These are phyloP conservation scores for Auxenochlorella pyrenoidosa DNA, from an alignment of 139 green algal species.

Conservation along the genomic window DNA sequence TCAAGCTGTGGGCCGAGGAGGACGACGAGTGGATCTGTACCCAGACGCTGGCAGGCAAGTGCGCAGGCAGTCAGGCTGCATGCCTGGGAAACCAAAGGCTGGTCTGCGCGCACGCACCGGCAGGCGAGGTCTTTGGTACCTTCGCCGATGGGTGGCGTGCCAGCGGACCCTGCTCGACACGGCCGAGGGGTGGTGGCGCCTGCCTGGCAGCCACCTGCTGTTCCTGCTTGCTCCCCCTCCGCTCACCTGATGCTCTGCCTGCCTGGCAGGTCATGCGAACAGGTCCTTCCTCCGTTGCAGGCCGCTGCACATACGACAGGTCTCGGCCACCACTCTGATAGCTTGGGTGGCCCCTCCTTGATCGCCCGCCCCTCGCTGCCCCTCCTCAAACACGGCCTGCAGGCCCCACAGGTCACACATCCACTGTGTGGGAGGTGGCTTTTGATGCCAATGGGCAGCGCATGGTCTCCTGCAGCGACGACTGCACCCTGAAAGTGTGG, in stretches of 20 bases:
- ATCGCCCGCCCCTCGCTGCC: background rate
- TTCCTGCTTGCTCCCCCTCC: too few relatives aligned
- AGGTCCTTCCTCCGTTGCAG: too few relatives aligned
- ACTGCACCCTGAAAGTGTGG: constrained; percentile 84
- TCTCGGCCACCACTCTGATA: too few relatives aligned
- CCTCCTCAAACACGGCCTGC: background rate
- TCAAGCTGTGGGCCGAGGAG: constrained; percentile 88
- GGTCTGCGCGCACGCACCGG: background rate
- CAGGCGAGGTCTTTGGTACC: too few relatives aligned
- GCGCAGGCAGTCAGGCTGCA: background rate
- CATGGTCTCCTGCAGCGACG: constrained; percentile 90
- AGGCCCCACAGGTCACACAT: constrained; percentile 72
- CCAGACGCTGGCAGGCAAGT: constrained; percentile 79
- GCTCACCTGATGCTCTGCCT: too few relatives aligned
- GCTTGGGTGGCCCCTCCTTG: background rate
- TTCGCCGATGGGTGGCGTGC: too few relatives aligned
- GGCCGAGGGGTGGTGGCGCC: too few relatives aligned
- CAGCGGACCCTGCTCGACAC: too few relatives aligned
- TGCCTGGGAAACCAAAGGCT: too few relatives aligned
- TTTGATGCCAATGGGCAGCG: constrained; percentile 72
- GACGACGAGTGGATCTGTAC: constrained; percentile 90
- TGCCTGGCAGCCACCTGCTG: too few relatives aligned
- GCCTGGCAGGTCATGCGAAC: too few relatives aligned
- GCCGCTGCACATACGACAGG: too few relatives aligned
- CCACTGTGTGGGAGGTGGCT: constrained; percentile 86